Percentiles rank a stretch among this genome's conserved stretches.
These are phyloP conservation scores for Teratosphaeria zuluensis DNA, from an alignment of 2,329 filamentous ascomycete species.

Conservation along the genomic window DNA sequence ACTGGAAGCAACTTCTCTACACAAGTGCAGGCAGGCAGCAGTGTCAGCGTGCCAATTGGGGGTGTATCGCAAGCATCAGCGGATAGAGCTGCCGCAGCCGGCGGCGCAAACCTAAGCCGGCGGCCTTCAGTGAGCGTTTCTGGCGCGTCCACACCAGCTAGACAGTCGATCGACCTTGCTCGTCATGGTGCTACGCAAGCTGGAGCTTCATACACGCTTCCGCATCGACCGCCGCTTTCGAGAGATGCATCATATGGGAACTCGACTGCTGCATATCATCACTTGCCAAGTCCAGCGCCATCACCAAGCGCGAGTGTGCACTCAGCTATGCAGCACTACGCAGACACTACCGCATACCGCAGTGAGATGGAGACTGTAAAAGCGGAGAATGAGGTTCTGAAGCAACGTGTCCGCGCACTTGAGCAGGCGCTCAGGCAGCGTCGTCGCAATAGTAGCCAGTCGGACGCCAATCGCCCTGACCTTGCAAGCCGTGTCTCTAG, in stretches of 20 bases:
- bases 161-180: conserved; percentile 20
- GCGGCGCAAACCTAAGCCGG: conserved; percentile 17
- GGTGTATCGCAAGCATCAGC: conserved; percentile 26
- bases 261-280: conserved; percentile 8
- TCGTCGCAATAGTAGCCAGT: conserved; percentile 22
- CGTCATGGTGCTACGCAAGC: conserved; percentile 4
- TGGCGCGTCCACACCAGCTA: conserved; percentile 26
- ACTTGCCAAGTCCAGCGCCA: conserved; percentile 12
- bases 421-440: conserved; percentile 32
- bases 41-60: conserved; percentile 9
- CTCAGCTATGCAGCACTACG: conserved; percentile 19
- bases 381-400: conserved; percentile 39
- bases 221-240: conserved; percentile 25
- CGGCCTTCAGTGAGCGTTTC: conserved; percentile 25
- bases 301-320: conserved; percentile 10
- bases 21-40: conserved; percentile 14
- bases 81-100: conserved; percentile 25
- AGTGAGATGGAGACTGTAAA: conserved; percentile 41
- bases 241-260: conserved; percentile 21
- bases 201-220: conserved; percentile 14
- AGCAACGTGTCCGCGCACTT: conserved; percentile 38
- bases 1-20: conserved; percentile 8
- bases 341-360: conserved; percentile 35
- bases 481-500: conserved; percentile 1
- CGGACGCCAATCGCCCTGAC: conserved; percentile 16